Evolutionary conservation across 106 monocot genomes (phyloP).

Genomic region (Allium cepa): DNA sequence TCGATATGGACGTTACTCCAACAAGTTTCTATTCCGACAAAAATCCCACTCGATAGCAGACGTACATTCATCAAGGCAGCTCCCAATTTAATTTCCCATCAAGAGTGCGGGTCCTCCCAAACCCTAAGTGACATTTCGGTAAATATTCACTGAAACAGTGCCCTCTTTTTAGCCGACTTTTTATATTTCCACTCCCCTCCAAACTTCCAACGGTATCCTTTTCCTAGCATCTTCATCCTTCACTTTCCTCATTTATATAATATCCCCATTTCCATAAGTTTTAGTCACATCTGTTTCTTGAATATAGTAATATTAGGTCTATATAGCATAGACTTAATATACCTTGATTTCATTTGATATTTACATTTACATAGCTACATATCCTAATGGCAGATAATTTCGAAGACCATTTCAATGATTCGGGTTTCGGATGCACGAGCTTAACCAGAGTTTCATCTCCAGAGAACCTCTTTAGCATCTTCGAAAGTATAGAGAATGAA

Average conservation of each 20-base stretch:
- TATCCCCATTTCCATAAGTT: background rate
- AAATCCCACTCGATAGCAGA: background rate
- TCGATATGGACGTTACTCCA: background rate
- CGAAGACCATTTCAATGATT: slow-evolving; percentile 33
- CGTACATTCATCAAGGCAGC: slow-evolving; percentile 1
- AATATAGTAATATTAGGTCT: background rate
- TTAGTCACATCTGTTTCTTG: background rate
- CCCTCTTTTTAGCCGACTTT: slow-evolving; percentile 18
- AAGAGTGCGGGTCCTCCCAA: background rate
- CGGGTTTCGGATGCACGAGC: slow-evolving; percentile 17
- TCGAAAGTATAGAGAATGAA: slow-evolving; percentile 39
- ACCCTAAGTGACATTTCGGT: slow-evolving; percentile 8
- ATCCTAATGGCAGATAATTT: slow-evolving; percentile 26
- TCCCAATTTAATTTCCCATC: background rate
- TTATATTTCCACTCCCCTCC: slow-evolving; percentile 9
- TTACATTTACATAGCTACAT: background rate
- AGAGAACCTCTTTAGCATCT: slow-evolving; percentile 61
- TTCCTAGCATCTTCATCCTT: background rate
- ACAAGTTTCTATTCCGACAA: background rate
- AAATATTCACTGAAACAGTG: background rate
- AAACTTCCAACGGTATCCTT: slow-evolving; percentile 15
- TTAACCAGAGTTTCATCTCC: slow-evolving; percentile 27
- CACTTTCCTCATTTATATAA: background rate
- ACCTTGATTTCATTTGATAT: too few species aligned
- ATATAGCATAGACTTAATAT: background rate